These are phyloP conservation scores for Leptosphaerulina australis DNA, from an alignment of 2,329 filamentous ascomycete genomes.

Conservation along the genomic window DNA sequence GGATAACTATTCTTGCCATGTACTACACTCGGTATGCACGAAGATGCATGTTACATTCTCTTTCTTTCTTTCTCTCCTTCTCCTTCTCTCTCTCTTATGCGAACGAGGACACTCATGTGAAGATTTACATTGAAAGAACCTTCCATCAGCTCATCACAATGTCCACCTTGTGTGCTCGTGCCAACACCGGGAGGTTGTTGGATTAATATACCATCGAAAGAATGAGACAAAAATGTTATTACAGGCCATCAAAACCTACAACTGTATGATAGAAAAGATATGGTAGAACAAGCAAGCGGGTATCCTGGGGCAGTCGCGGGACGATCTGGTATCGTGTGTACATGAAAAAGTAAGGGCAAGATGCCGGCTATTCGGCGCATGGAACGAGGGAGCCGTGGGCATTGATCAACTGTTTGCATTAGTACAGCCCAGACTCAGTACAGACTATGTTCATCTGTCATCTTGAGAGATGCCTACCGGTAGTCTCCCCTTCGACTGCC, in stretches of 20 bases:
- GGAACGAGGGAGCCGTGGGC: background rate
- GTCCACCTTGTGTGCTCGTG: background rate
- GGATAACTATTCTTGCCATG: background rate
- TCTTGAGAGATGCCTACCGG: constrained; percentile 47
- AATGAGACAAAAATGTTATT: background rate
- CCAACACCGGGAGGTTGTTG: background rate
- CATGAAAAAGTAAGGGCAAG: background rate
- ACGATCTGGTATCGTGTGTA: background rate
- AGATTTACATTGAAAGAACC: no score
- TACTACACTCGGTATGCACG: background rate
- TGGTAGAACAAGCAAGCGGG: constrained; percentile 4
- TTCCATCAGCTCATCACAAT: background rate
- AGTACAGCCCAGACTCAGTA: constrained; percentile 4
- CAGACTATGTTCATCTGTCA: constrained; percentile 4
- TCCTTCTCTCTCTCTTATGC: no score
- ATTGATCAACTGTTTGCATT: constrained; percentile 17
- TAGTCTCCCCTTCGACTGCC: constrained; percentile 53
- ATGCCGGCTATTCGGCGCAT: constrained; percentile 5
- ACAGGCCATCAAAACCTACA: background rate
- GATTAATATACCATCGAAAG: background rate
- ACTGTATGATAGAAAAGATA: background rate
- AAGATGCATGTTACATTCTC: background rate
- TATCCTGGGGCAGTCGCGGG: constrained; percentile 5
- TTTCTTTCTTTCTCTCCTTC: no score
- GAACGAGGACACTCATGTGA: no score